Evolutionary conservation across 208 protist genomes (phyloP), one percentile per base, ranked within the genome.

Genomic region (Naegleria gruberi): DNA sequence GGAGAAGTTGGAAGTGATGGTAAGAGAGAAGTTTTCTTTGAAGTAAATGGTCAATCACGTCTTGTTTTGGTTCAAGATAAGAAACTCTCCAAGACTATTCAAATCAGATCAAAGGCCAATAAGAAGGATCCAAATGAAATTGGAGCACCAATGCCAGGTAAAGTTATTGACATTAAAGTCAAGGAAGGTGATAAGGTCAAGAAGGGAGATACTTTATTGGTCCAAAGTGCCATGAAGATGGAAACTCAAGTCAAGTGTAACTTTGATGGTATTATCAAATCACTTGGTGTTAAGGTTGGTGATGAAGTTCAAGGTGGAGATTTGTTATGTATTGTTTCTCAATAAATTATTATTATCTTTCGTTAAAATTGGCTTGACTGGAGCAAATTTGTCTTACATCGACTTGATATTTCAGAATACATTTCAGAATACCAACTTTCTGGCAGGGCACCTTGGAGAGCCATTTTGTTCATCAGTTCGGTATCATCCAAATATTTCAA

Each of bases 181-280:
- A 46, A 91, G 30, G 92, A 91, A 45, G 97, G 98, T 23, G 92
- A 97, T 37, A 42, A 55, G 10, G 97, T 99, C 1, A 93, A 93
- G 86, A 93, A 93, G 46, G 97, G 96, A 42, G 90, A 97, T 55
- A 89, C 95, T 43, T 87, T 99, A n/a, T 85, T 98, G 57, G 94
- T 97, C 0, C 90, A 98, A 82, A 97, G 98, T 91, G 97, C 97
- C 12, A 99, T 99, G 97, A 99, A 99, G 93, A 99, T 99, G 97
- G 95, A 98, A 87, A 94, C 95, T 92, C 93, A 93, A 44, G 90
- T 97, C 37, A 85, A 91, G 89, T 92, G 94, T 34, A 88, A 90
- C 37, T 55, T 43, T n/a, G 91, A 92, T 91, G 95, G 95, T 43
- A 91, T 82, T 4, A 91, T 96, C 47, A 91, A 87, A 37, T 90